Percentiles rank a stretch among this genome's conserved stretches.
Conservation (phyloP, 345 rosid genomes). For the Populus davidiana region DNA sequence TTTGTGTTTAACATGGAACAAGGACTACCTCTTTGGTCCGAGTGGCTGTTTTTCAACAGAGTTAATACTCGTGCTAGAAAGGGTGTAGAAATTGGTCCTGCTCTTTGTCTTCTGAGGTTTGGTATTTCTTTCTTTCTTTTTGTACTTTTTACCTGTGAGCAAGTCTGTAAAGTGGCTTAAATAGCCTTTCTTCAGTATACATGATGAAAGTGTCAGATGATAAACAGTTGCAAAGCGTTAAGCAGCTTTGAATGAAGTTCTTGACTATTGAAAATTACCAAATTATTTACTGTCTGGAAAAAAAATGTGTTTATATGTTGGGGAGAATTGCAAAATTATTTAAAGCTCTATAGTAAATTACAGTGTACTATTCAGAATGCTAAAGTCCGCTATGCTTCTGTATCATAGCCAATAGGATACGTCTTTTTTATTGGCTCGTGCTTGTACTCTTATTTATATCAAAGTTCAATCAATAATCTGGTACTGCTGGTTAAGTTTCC, state of each 20-base stretch:
- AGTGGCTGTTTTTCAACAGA: conserved; percentile 85
- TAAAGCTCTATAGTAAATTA: neutral
- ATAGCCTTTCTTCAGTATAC: neutral
- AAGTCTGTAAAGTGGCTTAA: neutral
- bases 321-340: neutral
- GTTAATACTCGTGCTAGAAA: conserved; percentile 80
- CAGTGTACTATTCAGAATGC: neutral
- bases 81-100: conserved; percentile 76
- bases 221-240: neutral
- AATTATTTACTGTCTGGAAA: neutral
- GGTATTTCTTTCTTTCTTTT: neutral
- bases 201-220: neutral
- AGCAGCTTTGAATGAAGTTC: neutral
- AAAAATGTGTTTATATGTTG: neutral
- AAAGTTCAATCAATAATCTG: neutral
- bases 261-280: neutral
- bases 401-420: too few species aligned
- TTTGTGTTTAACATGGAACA: conserved; percentile 84
- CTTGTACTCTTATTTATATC: neutral
- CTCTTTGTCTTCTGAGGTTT: conserved; percentile 70
- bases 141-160: neutral
- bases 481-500: conserved; percentile 17
- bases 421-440: neutral
- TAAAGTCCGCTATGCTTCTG: neutral
- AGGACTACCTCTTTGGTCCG: conserved; percentile 80